Percentiles rank a stretch among this genome's conserved stretches.
phyloP scores from a whole-genome alignment of 768 basidiomycete species.

The Calvatia gigantea region DNA sequence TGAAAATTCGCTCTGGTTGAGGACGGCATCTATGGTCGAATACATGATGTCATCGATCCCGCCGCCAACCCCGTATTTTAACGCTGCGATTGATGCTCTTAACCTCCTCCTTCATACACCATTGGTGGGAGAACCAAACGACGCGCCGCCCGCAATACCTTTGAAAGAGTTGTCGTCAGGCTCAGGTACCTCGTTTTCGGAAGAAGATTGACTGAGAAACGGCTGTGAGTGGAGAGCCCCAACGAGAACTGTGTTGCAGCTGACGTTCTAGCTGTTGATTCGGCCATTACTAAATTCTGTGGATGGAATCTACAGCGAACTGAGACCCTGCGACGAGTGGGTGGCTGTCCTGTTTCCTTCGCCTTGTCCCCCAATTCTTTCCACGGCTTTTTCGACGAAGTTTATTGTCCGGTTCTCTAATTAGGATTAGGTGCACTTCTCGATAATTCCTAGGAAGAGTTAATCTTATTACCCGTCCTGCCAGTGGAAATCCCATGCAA shows the following conservation, averaged over 20 bases:
- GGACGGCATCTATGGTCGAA: neutral
- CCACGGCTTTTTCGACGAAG: too few relatives aligned
- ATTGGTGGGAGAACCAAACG: conserved; percentile 24
- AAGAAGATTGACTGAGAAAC: neutral
- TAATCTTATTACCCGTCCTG: too few relatives aligned
- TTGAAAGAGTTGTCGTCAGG: conserved; percentile 20
- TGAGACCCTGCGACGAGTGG: too few relatives aligned
- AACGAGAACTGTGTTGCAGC: too few relatives aligned
- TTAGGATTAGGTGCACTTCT: too few relatives aligned
- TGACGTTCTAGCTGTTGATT: too few relatives aligned
- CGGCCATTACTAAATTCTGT: neutral
- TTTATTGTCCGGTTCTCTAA: too few relatives aligned
- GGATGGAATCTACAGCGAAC: neutral
- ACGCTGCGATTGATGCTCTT: neutral
- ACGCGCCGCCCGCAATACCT: conserved; percentile 19
- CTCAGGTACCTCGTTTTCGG: neutral
- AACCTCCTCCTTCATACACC: conserved; percentile 24
- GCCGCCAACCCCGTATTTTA: neutral
- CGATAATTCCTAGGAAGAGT: too few relatives aligned
- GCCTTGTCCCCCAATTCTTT: too few relatives aligned
- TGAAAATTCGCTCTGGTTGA: too few relatives aligned
- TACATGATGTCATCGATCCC: neutral
- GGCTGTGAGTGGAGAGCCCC: neutral
- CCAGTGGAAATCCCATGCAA: too few relatives aligned
- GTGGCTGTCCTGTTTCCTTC: too few relatives aligned